Percentiles rank a stretch among this genome's conserved stretches.
Evolutionary conservation across 805 yeast species (phyloP).

Genomic region (Priceomyces haplophilus): DNA sequence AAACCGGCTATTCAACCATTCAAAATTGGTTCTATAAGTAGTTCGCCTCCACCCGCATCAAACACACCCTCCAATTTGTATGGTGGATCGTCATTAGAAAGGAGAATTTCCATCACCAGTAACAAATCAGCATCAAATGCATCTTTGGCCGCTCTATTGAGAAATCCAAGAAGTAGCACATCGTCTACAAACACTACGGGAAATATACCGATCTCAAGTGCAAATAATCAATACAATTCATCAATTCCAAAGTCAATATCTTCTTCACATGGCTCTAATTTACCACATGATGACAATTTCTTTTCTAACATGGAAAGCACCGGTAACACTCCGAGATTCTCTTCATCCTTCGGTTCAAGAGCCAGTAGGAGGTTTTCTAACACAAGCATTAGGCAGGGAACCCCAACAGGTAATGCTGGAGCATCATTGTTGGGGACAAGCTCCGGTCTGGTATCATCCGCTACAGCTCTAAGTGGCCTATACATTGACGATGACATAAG

Average conservation of each 20-base stretch:
- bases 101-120: conserved; percentile 43
- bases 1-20: conserved; percentile 53
- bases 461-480: conserved; percentile 39
- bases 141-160: conserved; percentile 49
- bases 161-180: conserved; percentile 48
- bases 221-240: conserved; percentile 8
- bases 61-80: conserved; percentile 22
- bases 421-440: conserved; percentile 30
- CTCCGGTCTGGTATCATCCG: conserved; percentile 34
- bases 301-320: conserved; percentile 22
- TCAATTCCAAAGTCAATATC: conserved; percentile 37
- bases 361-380: conserved; percentile 48
- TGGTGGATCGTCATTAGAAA: conserved; percentile 27
- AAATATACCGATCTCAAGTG: conserved; percentile 21
- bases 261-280: conserved; percentile 38
- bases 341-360: conserved; percentile 72
- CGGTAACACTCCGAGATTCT: conserved; percentile 54
- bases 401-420: conserved; percentile 20
- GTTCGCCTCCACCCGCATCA: conserved; percentile 38
- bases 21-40: conserved; percentile 57
- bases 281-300: conserved; percentile 23
- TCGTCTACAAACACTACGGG: conserved; percentile 34
- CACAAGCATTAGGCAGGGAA: conserved; percentile 28
- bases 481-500: conserved; percentile 58
- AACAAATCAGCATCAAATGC: conserved; percentile 51